A percentile compares a stretch with the other conserved stretches of the same genome.
These are phyloP conservation scores for Phaeotremella fagi DNA, from an alignment of 768 basidiomycete species.

Conservation along the genomic window DNA sequence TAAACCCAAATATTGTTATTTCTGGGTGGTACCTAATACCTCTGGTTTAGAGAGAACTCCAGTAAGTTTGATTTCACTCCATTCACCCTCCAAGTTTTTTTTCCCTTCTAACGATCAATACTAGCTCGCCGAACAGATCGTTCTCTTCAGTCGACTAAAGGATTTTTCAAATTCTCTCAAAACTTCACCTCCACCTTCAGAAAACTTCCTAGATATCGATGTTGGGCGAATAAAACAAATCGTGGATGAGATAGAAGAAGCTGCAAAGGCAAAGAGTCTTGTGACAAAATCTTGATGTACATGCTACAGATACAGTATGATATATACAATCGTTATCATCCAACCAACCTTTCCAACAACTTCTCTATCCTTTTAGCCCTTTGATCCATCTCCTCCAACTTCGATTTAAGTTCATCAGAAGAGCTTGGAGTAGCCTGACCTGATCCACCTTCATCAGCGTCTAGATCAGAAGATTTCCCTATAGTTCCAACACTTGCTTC, in stretches of 20 bases:
- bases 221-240: constrained; percentile 12
- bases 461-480: constrained; percentile 32
- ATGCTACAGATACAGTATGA: too few species aligned
- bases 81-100: too few species aligned
- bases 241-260: constrained; percentile 10
- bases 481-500: too few species aligned
- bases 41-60: constrained; percentile 71
- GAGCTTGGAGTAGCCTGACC: constrained; percentile 4
- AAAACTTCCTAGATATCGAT: constrained; percentile 18
- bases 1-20: constrained; percentile 58
- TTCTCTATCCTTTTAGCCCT: constrained; percentile 42
- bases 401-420: not conserved
- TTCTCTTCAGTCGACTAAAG: constrained; percentile 18
- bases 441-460: too few species aligned
- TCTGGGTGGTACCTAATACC: constrained; percentile 72
- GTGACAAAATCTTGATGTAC: not conserved
- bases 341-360: constrained; percentile 26
- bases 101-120: not conserved
- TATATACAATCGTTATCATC: not conserved
- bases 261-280: not conserved
- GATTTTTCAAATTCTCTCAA: constrained; percentile 10
- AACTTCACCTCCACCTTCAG: not conserved
- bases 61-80: too few species aligned
- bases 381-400: constrained; percentile 35
- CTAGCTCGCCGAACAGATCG: constrained; percentile 28